Conservation (phyloP, 768 basidiomycete genomes). For the Lactarius evosmus region DNA sequence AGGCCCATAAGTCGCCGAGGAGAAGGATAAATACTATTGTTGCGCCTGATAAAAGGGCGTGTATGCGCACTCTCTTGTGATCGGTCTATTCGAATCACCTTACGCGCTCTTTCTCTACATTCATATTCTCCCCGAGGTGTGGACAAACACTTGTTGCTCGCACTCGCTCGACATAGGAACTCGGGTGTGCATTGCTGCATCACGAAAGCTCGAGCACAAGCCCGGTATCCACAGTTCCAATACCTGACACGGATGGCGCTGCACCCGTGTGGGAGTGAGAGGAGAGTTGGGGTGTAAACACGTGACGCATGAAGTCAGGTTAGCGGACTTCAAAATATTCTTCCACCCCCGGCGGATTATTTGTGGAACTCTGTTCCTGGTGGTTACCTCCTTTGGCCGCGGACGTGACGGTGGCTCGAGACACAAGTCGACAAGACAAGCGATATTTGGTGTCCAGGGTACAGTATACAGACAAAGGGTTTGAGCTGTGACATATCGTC, state of each 20-base stretch:
- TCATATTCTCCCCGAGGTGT: slow-evolving; percentile 98
- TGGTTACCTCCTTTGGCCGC: slow-evolving; percentile 52
- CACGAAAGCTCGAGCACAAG: slow-evolving; percentile 94
- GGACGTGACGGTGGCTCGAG: slow-evolving; percentile 77
- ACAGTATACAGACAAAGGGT: slow-evolving; percentile 28
- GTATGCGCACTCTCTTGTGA: slow-evolving; percentile 43
- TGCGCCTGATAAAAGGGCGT: slow-evolving; percentile 92
- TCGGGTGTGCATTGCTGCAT: slow-evolving; percentile 87
- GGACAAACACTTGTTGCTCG: slow-evolving; percentile 99
- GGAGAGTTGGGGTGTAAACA: too few species aligned
- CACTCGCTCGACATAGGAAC: slow-evolving; percentile 87
- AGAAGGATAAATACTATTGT: slow-evolving; percentile 81
- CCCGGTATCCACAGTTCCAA: slow-evolving; percentile 95
- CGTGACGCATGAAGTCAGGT: too few species aligned
- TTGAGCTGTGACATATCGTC: slow-evolving; percentile 2
- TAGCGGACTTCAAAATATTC: too few species aligned
- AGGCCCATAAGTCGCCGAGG: slow-evolving; percentile 86
- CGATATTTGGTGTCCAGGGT: slow-evolving; percentile 85
- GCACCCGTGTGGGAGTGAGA: too few species aligned
- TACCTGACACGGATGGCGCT: slow-evolving; percentile 83
- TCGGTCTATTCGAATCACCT: slow-evolving; percentile 50
- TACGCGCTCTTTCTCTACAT: slow-evolving; percentile 98
- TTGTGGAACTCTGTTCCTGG: too few species aligned
- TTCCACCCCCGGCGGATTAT: too few species aligned
- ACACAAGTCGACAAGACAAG: slow-evolving; percentile 83